A percentile compares a stretch with the other conserved stretches of the same genome.
Conservation (phyloP, 768 basidiomycete genomes). For the Amanita exitialis region DNA sequence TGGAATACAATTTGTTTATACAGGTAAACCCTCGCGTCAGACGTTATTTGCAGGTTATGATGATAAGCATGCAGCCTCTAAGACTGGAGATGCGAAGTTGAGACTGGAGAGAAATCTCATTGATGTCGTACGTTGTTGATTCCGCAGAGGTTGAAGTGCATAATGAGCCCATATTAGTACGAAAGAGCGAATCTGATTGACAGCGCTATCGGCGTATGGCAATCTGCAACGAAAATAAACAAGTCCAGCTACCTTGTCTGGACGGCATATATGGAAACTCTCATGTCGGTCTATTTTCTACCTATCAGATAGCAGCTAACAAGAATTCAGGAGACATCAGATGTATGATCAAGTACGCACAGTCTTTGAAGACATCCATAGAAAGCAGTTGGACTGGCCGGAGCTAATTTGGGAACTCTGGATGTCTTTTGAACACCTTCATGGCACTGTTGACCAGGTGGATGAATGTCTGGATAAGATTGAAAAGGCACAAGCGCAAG, state of each 20-base stretch:
- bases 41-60: background rate
- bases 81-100: slow-evolving; percentile 63
- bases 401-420: slow-evolving; percentile 91
- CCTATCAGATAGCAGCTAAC: slow-evolving; percentile 6
- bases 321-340: slow-evolving; percentile 34
- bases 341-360: slow-evolving; percentile 52
- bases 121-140: slow-evolving; percentile 46
- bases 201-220: slow-evolving; percentile 52
- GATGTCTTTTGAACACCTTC: slow-evolving; percentile 76
- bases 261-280: slow-evolving; percentile 62
- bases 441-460: slow-evolving; percentile 63
- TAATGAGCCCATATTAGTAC: slow-evolving; percentile 28
- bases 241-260: slow-evolving; percentile 69
- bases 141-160: background rate
- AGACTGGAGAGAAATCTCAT: slow-evolving; percentile 80
- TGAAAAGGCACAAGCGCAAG: slow-evolving; percentile 51
- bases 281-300: slow-evolving; percentile 42
- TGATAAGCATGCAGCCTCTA: slow-evolving; percentile 33
- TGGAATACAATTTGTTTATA: slow-evolving; percentile 51
- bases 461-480: slow-evolving; percentile 54
- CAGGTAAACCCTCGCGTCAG: slow-evolving; percentile 28
- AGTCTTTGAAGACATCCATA: slow-evolving; percentile 54
- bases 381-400: slow-evolving; percentile 85
- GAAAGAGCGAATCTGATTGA: slow-evolving; percentile 37
- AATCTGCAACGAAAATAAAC: slow-evolving; percentile 53